Percentiles rank a stretch among this genome's conserved stretches.
phyloP scores from a whole-genome alignment of 768 basidiomycete species.

The Collybiopsis luxurians region DNA sequence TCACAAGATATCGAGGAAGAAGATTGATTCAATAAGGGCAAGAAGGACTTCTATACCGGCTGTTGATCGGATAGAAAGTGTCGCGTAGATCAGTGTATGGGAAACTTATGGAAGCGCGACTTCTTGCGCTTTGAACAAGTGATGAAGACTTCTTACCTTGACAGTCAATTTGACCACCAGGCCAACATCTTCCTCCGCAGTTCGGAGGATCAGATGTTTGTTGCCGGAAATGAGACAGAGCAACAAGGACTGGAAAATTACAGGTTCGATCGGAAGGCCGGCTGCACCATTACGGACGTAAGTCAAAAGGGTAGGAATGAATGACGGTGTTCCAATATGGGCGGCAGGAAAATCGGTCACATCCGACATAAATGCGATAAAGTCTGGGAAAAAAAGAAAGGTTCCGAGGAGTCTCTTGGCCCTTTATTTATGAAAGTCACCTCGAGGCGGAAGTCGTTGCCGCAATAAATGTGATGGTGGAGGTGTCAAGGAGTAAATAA shows the following conservation, averaged over 20 bases:
- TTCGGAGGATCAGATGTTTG: conserved; percentile 62
- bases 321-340: conserved; percentile 39
- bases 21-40: background rate
- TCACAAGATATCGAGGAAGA: background rate
- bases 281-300: conserved; percentile 39
- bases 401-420: too few species aligned
- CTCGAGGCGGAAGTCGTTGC: too few species aligned
- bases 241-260: conserved; percentile 64
- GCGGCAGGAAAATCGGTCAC: conserved; percentile 22
- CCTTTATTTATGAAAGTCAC: too few species aligned
- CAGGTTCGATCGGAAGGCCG: conserved; percentile 54
- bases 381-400: background rate
- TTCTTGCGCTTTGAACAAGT: background rate
- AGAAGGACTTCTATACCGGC: too few species aligned
- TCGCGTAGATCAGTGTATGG: too few species aligned
- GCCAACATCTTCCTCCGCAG: conserved; percentile 61
- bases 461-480: too few species aligned
- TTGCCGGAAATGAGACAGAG: conserved; percentile 62
- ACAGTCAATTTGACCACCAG: conserved; percentile 55
- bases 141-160: conserved; percentile 40
- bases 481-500: too few species aligned
- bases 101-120: too few species aligned
- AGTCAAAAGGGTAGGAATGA: conserved; percentile 48
- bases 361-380: conserved; percentile 9
- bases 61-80: too few species aligned